Evolutionary conservation across 1,284 basidiomycete species (phyloP).

Genomic region (Cerrena zonata): DNA sequence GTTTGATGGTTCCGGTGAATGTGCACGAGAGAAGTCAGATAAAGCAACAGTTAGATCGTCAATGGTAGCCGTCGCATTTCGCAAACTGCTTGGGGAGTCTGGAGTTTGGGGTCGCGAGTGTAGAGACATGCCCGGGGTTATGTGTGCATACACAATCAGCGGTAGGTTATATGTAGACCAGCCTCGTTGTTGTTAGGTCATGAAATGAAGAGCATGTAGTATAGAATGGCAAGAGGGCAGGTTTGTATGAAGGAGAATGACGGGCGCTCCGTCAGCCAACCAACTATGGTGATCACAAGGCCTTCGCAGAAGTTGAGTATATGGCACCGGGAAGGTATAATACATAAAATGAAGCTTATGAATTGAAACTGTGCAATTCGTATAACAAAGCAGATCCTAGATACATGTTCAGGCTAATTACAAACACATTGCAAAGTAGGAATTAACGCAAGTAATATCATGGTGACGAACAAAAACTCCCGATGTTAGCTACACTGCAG

Average conservation of each 20-base stretch:
- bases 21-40: constrained; percentile 61
- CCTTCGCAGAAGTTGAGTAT: no score
- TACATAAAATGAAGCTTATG: background rate
- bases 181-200: background rate
- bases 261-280: background rate
- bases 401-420: background rate
- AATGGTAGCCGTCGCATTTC: constrained; percentile 60
- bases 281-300: no score
- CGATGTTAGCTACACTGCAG: background rate
- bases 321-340: no score
- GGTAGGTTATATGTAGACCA: background rate
- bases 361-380: background rate
- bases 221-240: background rate
- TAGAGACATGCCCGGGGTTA: background rate
- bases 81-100: constrained; percentile 55
- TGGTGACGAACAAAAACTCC: background rate
- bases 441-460: constrained; percentile 2
- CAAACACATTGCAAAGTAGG: background rate
- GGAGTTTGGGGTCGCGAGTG: constrained; percentile 37
- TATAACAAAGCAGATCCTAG: background rate
- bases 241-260: background rate
- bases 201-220: background rate
- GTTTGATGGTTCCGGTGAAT: constrained; percentile 58
- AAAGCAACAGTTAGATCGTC: constrained; percentile 72
- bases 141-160: background rate